Percentiles rank a stretch among this genome's conserved stretches.
Evolutionary conservation across 2,329 filamentous ascomycete species (phyloP).

Genomic region (Graphilbum ipis-grandicollis): DNA sequence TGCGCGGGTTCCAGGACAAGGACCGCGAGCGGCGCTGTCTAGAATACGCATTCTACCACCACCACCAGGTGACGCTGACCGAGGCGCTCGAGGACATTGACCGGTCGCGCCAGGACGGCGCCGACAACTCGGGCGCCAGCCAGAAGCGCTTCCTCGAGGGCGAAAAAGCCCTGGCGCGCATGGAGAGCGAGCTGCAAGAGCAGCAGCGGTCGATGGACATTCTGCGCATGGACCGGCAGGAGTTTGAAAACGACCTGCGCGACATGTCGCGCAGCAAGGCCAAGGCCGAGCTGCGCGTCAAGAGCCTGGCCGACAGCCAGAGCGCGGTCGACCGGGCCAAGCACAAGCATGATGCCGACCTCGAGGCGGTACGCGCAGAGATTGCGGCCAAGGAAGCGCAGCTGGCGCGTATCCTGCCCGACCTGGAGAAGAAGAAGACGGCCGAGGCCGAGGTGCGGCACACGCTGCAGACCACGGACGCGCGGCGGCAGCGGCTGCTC

Average conservation of each 20-base stretch:
- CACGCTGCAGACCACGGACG: constrained; percentile 60
- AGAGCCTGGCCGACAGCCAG: constrained; percentile 68
- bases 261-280: constrained; percentile 66
- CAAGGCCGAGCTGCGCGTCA: constrained; percentile 72
- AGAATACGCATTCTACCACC: constrained; percentile 86
- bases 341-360: constrained; percentile 50
- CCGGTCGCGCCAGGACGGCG: constrained; percentile 60
- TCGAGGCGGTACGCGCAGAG: constrained; percentile 53
- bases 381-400: constrained; percentile 65
- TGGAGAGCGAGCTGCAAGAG: constrained; percentile 65
- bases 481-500: constrained; percentile 60
- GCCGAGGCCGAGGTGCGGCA: constrained; percentile 55
- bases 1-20: constrained; percentile 86
- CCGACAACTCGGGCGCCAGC: constrained; percentile 70
- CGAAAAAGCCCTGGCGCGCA: constrained; percentile 59
- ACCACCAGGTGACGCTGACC: constrained; percentile 67
- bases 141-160: constrained; percentile 59
- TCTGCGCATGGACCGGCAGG: constrained; percentile 64
- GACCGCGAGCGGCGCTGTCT: constrained; percentile 82
- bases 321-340: constrained; percentile 59
- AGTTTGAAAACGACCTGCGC: constrained; percentile 78
- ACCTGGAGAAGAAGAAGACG: constrained; percentile 55
- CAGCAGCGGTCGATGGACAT: constrained; percentile 72
- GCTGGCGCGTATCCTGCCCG: constrained; percentile 56
- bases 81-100: constrained; percentile 70